Percentiles rank a stretch among this genome's conserved stretches.
Evolutionary conservation across 371 early-diverging fungal species (phyloP).

Genomic region (Massospora cicadina): DNA sequence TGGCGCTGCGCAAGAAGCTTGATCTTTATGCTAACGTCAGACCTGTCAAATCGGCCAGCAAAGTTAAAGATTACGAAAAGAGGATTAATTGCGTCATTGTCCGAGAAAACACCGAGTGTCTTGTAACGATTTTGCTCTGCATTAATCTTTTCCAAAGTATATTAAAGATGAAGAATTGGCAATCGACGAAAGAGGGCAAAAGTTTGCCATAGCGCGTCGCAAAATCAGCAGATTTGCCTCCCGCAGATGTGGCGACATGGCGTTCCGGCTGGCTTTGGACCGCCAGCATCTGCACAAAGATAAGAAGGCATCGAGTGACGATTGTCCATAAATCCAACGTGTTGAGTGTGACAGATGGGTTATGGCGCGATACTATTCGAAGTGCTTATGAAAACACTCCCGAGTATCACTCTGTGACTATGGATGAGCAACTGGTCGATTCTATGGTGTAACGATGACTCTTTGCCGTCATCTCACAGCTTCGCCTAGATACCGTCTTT

Average conservation of each 20-base stretch:
- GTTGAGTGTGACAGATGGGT: constrained; percentile 76
- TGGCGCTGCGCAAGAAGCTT: constrained; percentile 74
- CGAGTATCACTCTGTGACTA: constrained; percentile 35
- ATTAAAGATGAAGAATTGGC: constrained; percentile 65
- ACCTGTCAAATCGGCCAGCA: constrained; percentile 55
- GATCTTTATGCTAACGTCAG: constrained; percentile 90
- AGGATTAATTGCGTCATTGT: constrained; percentile 84
- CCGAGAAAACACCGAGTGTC: constrained; percentile 92
- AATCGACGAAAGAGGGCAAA: constrained; percentile 35
- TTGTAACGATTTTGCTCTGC: constrained; percentile 45
- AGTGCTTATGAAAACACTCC: constrained; percentile 45
- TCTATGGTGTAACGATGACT: constrained; percentile 64
- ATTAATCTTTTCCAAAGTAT: constrained; percentile 33
- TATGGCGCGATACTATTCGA: constrained; percentile 79
- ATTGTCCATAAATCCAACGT: constrained; percentile 94
- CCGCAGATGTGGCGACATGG: constrained; percentile 64
- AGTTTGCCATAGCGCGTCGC: constrained; percentile 70
- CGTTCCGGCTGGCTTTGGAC: constrained; percentile 70
- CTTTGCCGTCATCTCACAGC: background rate
- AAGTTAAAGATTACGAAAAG: constrained; percentile 33
- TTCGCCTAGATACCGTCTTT: constrained; percentile 57
- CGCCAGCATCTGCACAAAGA: constrained; percentile 45
- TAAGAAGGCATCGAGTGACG: constrained; percentile 56
- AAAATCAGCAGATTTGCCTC: constrained; percentile 77
- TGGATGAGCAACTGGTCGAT: constrained; percentile 89